Evolutionary conservation across 352 stramenopile genomes (phyloP).

Genomic region (Pythium pyrilobum): DNA sequence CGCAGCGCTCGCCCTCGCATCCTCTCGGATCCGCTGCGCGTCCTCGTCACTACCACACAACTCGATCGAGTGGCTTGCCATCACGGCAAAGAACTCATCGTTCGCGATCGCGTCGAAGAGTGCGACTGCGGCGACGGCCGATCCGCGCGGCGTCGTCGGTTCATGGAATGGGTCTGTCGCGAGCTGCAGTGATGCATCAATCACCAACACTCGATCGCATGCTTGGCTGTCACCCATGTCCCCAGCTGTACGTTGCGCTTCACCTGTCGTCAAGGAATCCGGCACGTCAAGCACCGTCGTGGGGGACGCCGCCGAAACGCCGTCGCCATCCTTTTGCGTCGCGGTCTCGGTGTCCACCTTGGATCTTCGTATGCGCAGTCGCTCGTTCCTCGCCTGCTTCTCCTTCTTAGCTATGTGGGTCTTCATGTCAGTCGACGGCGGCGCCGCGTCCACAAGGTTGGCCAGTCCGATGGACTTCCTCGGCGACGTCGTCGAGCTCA

Average conservation of each 20-base stretch:
- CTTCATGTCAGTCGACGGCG: neutral
- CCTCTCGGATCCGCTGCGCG: neutral
- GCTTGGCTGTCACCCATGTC: neutral
- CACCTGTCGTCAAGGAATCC: neutral
- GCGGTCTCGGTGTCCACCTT: neutral
- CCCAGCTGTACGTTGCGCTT: neutral
- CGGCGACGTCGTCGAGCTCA: conserved; percentile 6
- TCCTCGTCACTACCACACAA: conserved; percentile 13
- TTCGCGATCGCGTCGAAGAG: conserved; percentile 13
- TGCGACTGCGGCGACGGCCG: conserved; percentile 1
- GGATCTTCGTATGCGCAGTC: neutral
- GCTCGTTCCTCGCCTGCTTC: neutral
- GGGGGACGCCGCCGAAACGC: neutral
- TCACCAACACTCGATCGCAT: no score
- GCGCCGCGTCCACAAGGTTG: conserved; percentile 16
- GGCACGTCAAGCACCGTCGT: neutral
- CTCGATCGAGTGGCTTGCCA: conserved; percentile 9
- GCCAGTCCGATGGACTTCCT: conserved; percentile 19
- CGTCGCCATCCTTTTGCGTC: neutral
- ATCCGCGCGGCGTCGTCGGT: conserved; percentile 13
- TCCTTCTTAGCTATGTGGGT: neutral
- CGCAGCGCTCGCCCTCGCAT: neutral
- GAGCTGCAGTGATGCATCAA: no score
- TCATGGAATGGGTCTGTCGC: no score
- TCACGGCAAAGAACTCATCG: conserved; percentile 14